A percentile compares a stretch with the other conserved stretches of the same genome.
These are phyloP conservation scores for Daldinia bambusicola DNA, from an alignment of 495 filamentous ascomycete species.

Conservation along the genomic window DNA sequence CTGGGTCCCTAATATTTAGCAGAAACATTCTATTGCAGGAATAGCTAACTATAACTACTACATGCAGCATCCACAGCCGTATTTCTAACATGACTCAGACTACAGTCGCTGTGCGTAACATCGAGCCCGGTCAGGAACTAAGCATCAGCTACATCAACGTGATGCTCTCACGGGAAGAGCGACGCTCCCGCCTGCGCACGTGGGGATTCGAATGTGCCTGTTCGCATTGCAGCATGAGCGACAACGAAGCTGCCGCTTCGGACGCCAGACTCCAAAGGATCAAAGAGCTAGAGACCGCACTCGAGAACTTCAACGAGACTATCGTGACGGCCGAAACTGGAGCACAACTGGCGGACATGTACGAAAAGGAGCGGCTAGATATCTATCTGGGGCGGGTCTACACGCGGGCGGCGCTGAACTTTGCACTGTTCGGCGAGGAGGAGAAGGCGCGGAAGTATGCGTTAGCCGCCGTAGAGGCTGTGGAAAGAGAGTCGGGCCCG, in stretches of 20 bases:
- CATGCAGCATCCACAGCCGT: slow-evolving; percentile 53
- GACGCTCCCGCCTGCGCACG: slow-evolving; percentile 47
- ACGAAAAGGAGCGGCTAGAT: slow-evolving; percentile 51
- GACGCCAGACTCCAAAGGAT: slow-evolving; percentile 53
- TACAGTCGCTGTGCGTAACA: slow-evolving; percentile 54
- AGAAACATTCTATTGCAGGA: not conserved
- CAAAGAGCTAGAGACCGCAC: slow-evolving; percentile 47
- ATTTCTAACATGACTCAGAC: slow-evolving; percentile 53
- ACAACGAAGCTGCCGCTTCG: slow-evolving; percentile 41
- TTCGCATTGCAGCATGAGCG: slow-evolving; percentile 46
- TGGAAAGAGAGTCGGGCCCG: slow-evolving; percentile 51
- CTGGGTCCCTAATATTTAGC: too few species aligned
- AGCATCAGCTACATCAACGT: slow-evolving; percentile 56
- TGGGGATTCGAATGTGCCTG: slow-evolving; percentile 59
- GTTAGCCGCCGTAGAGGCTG: slow-evolving; percentile 44
- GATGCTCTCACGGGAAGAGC: slow-evolving; percentile 43
- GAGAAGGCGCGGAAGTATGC: slow-evolving; percentile 51
- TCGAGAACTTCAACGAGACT: slow-evolving; percentile 48
- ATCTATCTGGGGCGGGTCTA: slow-evolving; percentile 52
- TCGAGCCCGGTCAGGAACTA: slow-evolving; percentile 53
- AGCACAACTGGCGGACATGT: slow-evolving; percentile 48
- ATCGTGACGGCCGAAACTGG: slow-evolving; percentile 51
- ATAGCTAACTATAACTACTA: not conserved
- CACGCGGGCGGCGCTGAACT: slow-evolving; percentile 56
- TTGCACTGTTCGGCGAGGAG: slow-evolving; percentile 54